Evolutionary conservation across 108 stramenopile genomes (phyloP).

Genomic region (Skeletonema grethae): DNA sequence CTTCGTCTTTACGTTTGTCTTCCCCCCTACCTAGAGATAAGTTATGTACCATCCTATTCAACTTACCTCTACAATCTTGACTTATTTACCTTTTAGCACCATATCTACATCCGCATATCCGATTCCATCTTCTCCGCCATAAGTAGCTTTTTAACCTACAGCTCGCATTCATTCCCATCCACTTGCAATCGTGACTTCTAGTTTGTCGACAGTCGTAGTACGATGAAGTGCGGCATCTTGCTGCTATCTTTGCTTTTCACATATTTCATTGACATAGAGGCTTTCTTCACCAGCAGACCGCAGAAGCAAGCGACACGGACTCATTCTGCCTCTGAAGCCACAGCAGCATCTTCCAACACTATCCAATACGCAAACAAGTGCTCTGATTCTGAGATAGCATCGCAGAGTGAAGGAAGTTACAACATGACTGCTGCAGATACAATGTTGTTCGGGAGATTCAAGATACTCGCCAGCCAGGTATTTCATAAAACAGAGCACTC

Average conservation of each 20-base stretch:
- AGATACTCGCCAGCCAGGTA: slow-evolving; percentile 62
- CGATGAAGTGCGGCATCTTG: not conserved
- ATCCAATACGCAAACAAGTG: not conserved
- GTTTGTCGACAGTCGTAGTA: not conserved
- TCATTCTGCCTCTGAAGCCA: not conserved
- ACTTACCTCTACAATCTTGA: not conserved
- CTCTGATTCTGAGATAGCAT: not conserved
- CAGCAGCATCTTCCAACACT: not conserved
- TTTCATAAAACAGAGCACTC: slow-evolving; percentile 58
- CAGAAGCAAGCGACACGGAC: not conserved
- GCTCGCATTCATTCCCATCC: too few relatives aligned
- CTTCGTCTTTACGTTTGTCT: not conserved
- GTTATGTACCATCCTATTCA: not conserved
- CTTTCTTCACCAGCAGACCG: not conserved
- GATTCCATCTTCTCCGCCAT: too few relatives aligned
- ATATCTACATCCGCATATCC: too few relatives aligned
- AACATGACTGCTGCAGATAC: not conserved
- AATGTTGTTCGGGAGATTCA: slow-evolving; percentile 71
- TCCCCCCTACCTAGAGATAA: not conserved
- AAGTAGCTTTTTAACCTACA: too few relatives aligned
- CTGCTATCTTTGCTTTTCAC: not conserved
- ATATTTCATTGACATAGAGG: not conserved
- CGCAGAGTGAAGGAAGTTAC: not conserved
- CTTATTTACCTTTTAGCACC: too few relatives aligned
- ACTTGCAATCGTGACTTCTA: too few relatives aligned